Percentiles rank a stretch among this genome's conserved stretches.
Evolutionary conservation across 2,329 filamentous ascomycete species (phyloP).

Genomic region (Dendryphion nanum): DNA sequence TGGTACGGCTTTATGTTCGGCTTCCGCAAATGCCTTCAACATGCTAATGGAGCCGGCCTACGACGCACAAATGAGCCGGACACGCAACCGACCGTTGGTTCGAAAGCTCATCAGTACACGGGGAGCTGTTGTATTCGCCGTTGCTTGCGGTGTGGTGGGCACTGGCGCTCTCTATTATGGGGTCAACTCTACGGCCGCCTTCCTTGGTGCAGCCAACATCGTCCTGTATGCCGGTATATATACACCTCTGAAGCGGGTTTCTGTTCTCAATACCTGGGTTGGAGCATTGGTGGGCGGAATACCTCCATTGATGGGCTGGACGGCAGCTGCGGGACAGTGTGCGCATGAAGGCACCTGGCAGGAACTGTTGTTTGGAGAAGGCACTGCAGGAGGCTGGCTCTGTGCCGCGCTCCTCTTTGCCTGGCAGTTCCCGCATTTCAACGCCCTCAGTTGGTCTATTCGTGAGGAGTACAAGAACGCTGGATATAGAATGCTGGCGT

Average conservation of each 20-base stretch:
- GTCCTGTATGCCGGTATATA: constrained; percentile 87
- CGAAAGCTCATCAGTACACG: constrained; percentile 71
- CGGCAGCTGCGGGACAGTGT: constrained; percentile 85
- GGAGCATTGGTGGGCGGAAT: constrained; percentile 91
- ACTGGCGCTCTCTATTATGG: constrained; percentile 77
- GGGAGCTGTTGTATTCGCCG: constrained; percentile 74
- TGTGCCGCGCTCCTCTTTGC: constrained; percentile 81
- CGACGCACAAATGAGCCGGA: constrained; percentile 92
- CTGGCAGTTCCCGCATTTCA: constrained; percentile 99
- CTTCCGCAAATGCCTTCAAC: constrained; percentile 90
- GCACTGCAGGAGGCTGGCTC: constrained; percentile 80
- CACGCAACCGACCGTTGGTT: constrained; percentile 84
- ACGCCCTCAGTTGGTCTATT: constrained; percentile 85
- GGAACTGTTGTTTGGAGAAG: constrained; percentile 71
- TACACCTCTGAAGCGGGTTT: constrained; percentile 86
- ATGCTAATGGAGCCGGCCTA: constrained; percentile 94
- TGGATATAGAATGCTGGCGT: constrained; percentile 72
- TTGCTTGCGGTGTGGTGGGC: constrained; percentile 68
- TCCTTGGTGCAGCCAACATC: constrained; percentile 82
- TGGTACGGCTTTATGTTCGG: constrained; percentile 85
- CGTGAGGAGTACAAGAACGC: constrained; percentile 80
- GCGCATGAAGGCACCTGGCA: constrained; percentile 65
- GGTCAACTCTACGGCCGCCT: constrained; percentile 90
- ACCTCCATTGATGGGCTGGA: constrained; percentile 97
- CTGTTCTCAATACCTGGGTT: constrained; percentile 89